Conservation (phyloP, 2,329 filamentous ascomycete species). For the Penicillium rolfsii region DNA sequence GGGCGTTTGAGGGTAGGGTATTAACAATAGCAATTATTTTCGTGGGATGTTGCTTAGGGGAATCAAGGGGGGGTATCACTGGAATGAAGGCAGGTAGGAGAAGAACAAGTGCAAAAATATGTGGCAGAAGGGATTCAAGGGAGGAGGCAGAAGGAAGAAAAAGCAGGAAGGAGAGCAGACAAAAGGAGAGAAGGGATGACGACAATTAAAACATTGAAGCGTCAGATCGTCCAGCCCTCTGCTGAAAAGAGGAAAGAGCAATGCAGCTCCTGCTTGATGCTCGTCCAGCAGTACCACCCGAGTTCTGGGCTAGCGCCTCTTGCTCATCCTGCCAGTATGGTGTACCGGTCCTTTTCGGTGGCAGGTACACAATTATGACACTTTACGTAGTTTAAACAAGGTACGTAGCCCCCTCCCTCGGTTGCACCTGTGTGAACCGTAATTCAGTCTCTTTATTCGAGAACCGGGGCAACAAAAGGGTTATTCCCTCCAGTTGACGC, state of each 20-base stretch:
- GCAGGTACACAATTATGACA: background rate
- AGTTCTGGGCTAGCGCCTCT: background rate
- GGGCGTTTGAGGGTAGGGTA: background rate
- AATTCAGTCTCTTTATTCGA: background rate
- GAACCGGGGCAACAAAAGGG: background rate
- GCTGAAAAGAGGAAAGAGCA: background rate
- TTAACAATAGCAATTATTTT: slow-evolving; percentile 26
- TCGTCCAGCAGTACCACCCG: background rate
- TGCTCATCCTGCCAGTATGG: background rate
- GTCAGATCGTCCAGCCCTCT: slow-evolving; percentile 4
- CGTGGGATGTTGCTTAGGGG: background rate
- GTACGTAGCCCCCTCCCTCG: background rate
- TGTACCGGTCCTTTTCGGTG: background rate
- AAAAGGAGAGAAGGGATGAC: slow-evolving; percentile 20
- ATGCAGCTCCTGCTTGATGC: background rate
- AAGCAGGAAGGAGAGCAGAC: slow-evolving; percentile 2
- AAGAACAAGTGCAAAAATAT: slow-evolving; percentile 9
- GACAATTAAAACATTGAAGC: slow-evolving; percentile 12
- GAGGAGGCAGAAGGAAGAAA: slow-evolving; percentile 5
- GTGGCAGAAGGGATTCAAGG: slow-evolving; percentile 9
- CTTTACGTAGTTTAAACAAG: background rate
- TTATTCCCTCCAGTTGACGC: slow-evolving; percentile 10
- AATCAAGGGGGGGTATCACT: slow-evolving; percentile 31
- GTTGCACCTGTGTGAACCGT: background rate
- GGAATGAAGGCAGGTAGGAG: slow-evolving; percentile 26